Evolutionary conservation across 176 grass and related monocot species (phyloP).

Genomic region (Paspalum vaginatum): DNA sequence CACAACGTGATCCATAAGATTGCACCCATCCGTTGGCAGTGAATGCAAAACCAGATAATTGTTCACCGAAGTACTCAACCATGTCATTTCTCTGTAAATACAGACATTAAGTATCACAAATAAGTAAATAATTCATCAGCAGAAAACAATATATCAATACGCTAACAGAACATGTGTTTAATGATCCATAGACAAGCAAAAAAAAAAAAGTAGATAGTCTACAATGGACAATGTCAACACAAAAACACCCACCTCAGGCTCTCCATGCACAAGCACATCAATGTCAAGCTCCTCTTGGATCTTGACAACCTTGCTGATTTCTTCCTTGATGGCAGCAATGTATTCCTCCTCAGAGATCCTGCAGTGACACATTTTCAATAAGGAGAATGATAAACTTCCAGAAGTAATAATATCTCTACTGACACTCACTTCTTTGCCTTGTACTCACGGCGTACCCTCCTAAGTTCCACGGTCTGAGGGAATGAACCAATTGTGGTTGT

Average conservation of each 20-base stretch:
- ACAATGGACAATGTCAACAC: background rate
- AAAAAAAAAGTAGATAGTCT: constrained; percentile 3
- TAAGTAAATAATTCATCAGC: constrained; percentile 2
- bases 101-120: constrained; percentile 11
- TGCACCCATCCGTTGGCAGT: constrained; percentile 98
- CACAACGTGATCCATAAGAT: constrained; percentile 93
- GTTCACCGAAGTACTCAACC: constrained; percentile 99
- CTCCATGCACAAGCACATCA: constrained; percentile 94
- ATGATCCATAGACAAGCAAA: background rate
- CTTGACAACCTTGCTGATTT: constrained; percentile 95
- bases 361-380: constrained; percentile 36
- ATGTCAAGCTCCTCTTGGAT: constrained; percentile 98
- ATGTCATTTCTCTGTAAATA: constrained; percentile 92
- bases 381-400: background rate
- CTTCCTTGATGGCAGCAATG: constrained; percentile 81
- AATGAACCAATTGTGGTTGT: constrained; percentile 96
- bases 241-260: constrained; percentile 75
- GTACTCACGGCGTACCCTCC: constrained; percentile 90
- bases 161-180: background rate
- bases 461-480: constrained; percentile 89
- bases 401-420: background rate
- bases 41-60: constrained; percentile 96
- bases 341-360: constrained; percentile 88
- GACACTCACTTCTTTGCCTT: constrained; percentile 87
- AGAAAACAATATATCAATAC: background rate